Percentiles rank a stretch among this genome's conserved stretches.
These are phyloP conservation scores for Hortaea werneckii DNA, from an alignment of 2,329 filamentous ascomycete species.

Conservation along the genomic window DNA sequence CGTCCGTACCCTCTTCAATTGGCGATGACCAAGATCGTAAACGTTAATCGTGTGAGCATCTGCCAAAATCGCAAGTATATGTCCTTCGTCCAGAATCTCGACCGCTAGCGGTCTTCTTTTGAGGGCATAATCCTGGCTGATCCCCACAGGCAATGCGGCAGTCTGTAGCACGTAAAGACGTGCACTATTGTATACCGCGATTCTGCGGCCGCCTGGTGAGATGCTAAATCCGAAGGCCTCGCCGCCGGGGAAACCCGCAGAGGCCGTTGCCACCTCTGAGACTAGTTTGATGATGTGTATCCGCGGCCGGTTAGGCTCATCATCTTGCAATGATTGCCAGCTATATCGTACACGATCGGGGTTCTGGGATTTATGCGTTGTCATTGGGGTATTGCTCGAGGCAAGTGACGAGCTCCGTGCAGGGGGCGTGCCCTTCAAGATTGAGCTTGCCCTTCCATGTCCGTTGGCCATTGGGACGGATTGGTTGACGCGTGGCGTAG, in stretches of 20 bases:
- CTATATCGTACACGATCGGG: slow-evolving; percentile 27
- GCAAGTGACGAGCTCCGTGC: slow-evolving; percentile 6
- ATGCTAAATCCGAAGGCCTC: slow-evolving; percentile 79
- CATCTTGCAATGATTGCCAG: slow-evolving; percentile 28
- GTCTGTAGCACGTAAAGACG: slow-evolving; percentile 71
- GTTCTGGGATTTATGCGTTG: slow-evolving; percentile 19
- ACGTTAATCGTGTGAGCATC: slow-evolving; percentile 75
- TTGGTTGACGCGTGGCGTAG: slow-evolving; percentile 2
- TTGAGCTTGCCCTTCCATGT: slow-evolving; percentile 3
- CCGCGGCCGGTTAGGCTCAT: slow-evolving; percentile 27
- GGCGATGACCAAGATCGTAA: slow-evolving; percentile 56
- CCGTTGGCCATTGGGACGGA: slow-evolving; percentile 1
- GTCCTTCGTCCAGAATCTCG: slow-evolving; percentile 68
- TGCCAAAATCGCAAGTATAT: slow-evolving; percentile 65
- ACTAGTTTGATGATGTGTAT: slow-evolving; percentile 60
- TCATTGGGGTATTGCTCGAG: slow-evolving; percentile 5
- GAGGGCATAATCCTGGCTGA: slow-evolving; percentile 66
- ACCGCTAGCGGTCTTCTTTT: slow-evolving; percentile 63
- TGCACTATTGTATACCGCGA: slow-evolving; percentile 77
- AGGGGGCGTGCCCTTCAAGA: slow-evolving; percentile 5
- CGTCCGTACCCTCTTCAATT: slow-evolving; percentile 56
- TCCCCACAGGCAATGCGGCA: slow-evolving; percentile 47
- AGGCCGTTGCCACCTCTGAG: slow-evolving; percentile 74
- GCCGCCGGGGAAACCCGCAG: slow-evolving; percentile 50
- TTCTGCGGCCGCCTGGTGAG: slow-evolving; percentile 62